Conservation (phyloP, 1,284 basidiomycete genomes). For the Leucoagaricus sp. region DNA sequence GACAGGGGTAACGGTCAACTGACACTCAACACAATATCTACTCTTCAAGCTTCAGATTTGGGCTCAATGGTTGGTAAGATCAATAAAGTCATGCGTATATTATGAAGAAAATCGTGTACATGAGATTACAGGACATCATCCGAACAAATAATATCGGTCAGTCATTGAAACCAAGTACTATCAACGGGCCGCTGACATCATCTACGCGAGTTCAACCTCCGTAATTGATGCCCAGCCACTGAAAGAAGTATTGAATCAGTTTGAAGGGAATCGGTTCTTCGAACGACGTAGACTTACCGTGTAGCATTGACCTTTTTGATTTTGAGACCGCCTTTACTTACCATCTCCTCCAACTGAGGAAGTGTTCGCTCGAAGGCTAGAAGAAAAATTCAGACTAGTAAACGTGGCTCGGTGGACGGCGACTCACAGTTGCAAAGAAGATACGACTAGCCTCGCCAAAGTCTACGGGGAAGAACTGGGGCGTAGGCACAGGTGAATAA, state of each 20-base stretch:
- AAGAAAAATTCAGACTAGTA: neutral
- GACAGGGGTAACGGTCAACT: neutral
- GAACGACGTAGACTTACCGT: constrained; percentile 21
- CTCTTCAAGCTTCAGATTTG: too few species aligned
- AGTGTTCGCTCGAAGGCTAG: constrained; percentile 36
- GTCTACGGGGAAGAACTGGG: constrained; percentile 34
- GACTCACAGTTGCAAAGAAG: constrained; percentile 32
- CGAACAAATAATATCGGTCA: too few species aligned
- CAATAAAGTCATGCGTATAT: too few species aligned
- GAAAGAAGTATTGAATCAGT: neutral
- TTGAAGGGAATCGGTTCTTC: constrained; percentile 1
- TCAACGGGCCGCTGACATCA: too few species aligned
- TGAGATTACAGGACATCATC: too few species aligned
- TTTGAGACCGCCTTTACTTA: constrained; percentile 33
- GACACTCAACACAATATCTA: too few species aligned
- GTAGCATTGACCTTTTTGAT: constrained; percentile 36
- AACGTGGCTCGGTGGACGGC: neutral
- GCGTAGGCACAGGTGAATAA: constrained; percentile 34
- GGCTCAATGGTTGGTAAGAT: too few species aligned
- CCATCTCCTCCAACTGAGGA: constrained; percentile 36
- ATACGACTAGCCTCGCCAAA: constrained; percentile 37
- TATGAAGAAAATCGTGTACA: too few species aligned
- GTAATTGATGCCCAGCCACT: constrained; percentile 40
- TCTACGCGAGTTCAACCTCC: constrained; percentile 30
- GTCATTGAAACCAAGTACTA: too few species aligned